Evolutionary conservation across 768 basidiomycete species (phyloP).

Genomic region (Podaxis rugospora): DNA sequence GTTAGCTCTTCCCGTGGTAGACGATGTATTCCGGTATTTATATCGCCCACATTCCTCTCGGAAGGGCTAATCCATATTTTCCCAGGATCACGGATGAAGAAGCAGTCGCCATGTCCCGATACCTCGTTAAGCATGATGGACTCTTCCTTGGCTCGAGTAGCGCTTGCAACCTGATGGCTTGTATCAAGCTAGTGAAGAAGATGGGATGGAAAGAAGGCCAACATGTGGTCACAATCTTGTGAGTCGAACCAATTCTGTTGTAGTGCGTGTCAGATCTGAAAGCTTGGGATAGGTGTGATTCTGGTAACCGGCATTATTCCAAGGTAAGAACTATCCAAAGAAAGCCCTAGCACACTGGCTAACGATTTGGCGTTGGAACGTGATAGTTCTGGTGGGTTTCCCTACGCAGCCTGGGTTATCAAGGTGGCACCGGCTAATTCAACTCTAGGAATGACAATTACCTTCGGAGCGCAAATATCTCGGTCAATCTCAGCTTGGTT

Average conservation of each 20-base stretch:
- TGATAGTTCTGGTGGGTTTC: constrained; percentile 40
- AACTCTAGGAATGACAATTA: constrained; percentile 49
- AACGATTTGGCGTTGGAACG: background rate
- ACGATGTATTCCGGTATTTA: constrained; percentile 80
- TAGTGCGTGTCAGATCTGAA: background rate
- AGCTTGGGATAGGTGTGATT: constrained; percentile 66
- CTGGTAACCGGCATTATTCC: constrained; percentile 88
- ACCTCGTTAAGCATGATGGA: constrained; percentile 86
- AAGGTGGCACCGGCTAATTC: background rate
- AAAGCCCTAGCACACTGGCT: background rate
- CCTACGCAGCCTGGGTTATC: background rate
- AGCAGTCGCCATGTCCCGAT: constrained; percentile 94
- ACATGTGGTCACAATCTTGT: constrained; percentile 85
- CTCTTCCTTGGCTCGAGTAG: constrained; percentile 95
- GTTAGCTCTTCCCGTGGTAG: constrained; percentile 76
- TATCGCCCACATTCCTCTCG: background rate
- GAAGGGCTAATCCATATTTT: background rate
- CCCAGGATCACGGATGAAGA: constrained; percentile 88
- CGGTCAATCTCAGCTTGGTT: constrained; percentile 35
- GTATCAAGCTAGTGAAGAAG: constrained; percentile 71
- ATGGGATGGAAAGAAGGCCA: constrained; percentile 67
- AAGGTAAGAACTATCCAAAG: constrained; percentile 50
- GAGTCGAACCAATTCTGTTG: constrained; percentile 18
- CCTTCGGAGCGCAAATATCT: constrained; percentile 39
- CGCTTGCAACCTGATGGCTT: constrained; percentile 94